Evolutionary conservation across 1,284 basidiomycete genomes (phyloP).

Genomic region (Ustilago curta): DNA sequence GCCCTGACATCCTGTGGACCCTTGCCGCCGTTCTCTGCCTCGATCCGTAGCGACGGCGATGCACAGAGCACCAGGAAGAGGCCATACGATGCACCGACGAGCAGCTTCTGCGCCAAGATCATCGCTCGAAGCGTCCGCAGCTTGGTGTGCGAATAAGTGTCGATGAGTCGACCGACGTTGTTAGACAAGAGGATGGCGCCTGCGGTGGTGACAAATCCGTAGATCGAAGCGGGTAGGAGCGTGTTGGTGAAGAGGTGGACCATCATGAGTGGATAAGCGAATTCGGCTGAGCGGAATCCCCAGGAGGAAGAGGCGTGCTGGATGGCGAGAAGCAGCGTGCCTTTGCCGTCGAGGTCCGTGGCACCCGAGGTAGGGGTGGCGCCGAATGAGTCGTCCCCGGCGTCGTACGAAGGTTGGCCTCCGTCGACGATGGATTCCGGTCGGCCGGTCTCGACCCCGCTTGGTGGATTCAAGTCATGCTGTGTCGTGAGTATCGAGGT

Average conservation of each 20-base stretch:
- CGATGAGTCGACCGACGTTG: constrained; percentile 72
- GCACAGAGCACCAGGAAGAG: constrained; percentile 69
- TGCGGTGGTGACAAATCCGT: constrained; percentile 72
- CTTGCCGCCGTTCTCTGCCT: constrained; percentile 51
- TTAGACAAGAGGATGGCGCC: constrained; percentile 71
- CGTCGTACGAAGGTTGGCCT: not conserved
- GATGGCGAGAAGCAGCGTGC: constrained; percentile 49
- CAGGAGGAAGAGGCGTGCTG: constrained; percentile 70
- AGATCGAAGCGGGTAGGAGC: constrained; percentile 73
- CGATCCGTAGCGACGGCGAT: constrained; percentile 25
- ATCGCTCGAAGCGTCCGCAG: constrained; percentile 71
- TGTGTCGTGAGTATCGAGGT: constrained; percentile 2
- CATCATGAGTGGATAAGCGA: constrained; percentile 73
- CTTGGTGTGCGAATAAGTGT: constrained; percentile 69
- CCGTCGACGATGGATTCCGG: constrained; percentile 4
- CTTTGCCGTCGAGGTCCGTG: constrained; percentile 33
- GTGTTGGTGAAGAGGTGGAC: constrained; percentile 73
- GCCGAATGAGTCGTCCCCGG: constrained; percentile 19
- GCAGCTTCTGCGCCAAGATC: constrained; percentile 72
- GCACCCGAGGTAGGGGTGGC: constrained; percentile 22
- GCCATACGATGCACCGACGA: constrained; percentile 70
- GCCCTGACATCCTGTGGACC: constrained; percentile 22
- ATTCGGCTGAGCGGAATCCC: constrained; percentile 72
- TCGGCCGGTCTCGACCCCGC: not conserved
- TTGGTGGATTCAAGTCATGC: not conserved